phyloP scores from a whole-genome alignment of 2,329 filamentous ascomycete species.

The Coniochaeta ligniaria region DNA sequence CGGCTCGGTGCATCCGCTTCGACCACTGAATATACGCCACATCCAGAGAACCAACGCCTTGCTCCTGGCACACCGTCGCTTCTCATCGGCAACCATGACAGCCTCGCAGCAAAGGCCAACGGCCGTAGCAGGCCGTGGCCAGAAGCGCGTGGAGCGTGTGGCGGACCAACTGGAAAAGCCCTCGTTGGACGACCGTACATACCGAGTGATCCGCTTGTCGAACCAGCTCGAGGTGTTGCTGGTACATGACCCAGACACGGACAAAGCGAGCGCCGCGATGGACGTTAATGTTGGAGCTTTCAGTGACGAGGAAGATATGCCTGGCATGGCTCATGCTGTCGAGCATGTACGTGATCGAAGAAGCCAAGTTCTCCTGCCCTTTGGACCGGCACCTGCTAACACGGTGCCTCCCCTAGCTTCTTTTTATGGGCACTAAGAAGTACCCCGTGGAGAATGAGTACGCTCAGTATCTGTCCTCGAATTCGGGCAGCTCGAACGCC shows the following conservation, averaged over 20 bases:
- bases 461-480: constrained; percentile 81
- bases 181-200: constrained; percentile 76
- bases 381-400: constrained; percentile 4
- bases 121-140: constrained; percentile 11
- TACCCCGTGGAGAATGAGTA: constrained; percentile 95
- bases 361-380: neutral
- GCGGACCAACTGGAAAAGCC: constrained; percentile 76
- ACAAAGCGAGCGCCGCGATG: constrained; percentile 92
- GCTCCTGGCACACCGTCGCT: neutral
- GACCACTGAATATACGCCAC: neutral
- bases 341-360: constrained; percentile 58
- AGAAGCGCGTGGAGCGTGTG: constrained; percentile 31
- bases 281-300: constrained; percentile 97
- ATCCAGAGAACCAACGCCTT: neutral
- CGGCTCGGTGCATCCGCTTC: neutral
- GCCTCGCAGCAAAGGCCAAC: neutral
- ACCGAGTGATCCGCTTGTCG: constrained; percentile 75
- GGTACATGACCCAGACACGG: constrained; percentile 89
- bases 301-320: constrained; percentile 84
- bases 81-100: constrained; percentile 1
- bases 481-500: constrained; percentile 90
- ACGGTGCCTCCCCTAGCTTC: constrained; percentile 37
- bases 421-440: constrained; percentile 99
- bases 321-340: constrained; percentile 90
- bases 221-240: constrained; percentile 88